A percentile compares a stretch with the other conserved stretches of the same genome.
These are phyloP conservation scores for Xylariaceae sp. DNA, from an alignment of 2,329 filamentous ascomycete genomes.

Conservation along the genomic window DNA sequence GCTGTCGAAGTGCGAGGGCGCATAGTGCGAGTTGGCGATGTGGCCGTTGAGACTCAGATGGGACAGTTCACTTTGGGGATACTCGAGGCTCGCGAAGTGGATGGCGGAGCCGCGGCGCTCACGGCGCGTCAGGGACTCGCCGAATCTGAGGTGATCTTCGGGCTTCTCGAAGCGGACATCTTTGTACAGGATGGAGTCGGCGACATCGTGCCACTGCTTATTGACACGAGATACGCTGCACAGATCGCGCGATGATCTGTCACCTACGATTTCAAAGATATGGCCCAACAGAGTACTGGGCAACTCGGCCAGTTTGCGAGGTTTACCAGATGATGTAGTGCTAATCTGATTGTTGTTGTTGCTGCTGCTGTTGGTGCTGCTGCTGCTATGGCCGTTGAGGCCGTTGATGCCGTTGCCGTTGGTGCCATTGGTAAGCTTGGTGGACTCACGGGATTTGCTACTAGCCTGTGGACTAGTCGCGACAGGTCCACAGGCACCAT, in stretches of 20 bases:
- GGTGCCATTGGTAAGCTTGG: neutral
- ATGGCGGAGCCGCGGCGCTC: slow-evolving; percentile 45
- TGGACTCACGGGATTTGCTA: neutral
- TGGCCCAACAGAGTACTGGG: slow-evolving; percentile 38
- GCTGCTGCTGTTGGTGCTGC: neutral
- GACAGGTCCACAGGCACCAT: slow-evolving; percentile 7
- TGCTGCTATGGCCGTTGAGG: neutral
- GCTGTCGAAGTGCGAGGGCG: slow-evolving; percentile 36
- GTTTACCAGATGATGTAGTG: neutral
- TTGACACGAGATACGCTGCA: slow-evolving; percentile 41
- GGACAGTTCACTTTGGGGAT: slow-evolving; percentile 40
- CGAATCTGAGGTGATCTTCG: slow-evolving; percentile 45
- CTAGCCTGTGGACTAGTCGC: slow-evolving; percentile 3
- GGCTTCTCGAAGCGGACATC: slow-evolving; percentile 43
- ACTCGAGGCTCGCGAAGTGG: slow-evolving; percentile 41
- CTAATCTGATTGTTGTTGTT: neutral
- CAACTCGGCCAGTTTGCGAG: slow-evolving; percentile 27
- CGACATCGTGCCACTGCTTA: slow-evolving; percentile 39
- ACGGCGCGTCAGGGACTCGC: slow-evolving; percentile 42
- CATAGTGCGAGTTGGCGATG: slow-evolving; percentile 32
- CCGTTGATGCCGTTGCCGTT: neutral
- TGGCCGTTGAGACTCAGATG: slow-evolving; percentile 38
- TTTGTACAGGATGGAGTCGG: slow-evolving; percentile 44
- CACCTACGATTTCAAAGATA: slow-evolving; percentile 36
- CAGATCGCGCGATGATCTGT: slow-evolving; percentile 36